Evolutionary conservation across 2,329 filamentous ascomycete species (phyloP), one percentile per base, ranked within the genome.

Genomic region (Gnomoniopsis smithogilvyi): DNA sequence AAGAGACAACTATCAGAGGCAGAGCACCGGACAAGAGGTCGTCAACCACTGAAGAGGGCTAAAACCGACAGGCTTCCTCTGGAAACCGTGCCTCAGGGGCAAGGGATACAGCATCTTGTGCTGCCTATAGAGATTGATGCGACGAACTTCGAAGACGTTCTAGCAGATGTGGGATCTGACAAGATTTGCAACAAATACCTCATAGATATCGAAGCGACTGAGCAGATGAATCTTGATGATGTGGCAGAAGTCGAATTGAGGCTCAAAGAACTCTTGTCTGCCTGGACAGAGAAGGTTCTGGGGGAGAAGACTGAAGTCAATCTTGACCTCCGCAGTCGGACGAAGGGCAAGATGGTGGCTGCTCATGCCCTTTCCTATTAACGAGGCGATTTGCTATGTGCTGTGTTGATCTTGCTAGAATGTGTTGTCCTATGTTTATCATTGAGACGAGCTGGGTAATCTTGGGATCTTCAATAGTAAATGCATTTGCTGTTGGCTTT

Each of bases 31-130:
- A 36, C 49, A 38, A 38, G 49, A 33, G 57, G 58, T 17, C 53
- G 55, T 7, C 66, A 60, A 51, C 64, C 60, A 38, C 58, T 55
- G 21, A 63, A 61, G 46, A 62, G 67, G 15, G 51, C 62, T 12
- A 66, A 59, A 48, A 68, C 64, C 10, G 63, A 67, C 30, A 59
- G 57, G 21, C 55, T 69, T 26, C 68, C 69, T 19, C 63, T 68
- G 7, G 68, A 69, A 50, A 64, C 53, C 2, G 64, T 63, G 7
- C 62, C 66, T 3, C 41, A 50, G 1, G 51, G 45, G 2, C 56
- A 49, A 10, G 51, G 62, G 34, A 64, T 64, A 6, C 53, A 59
- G 12, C 38, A 51, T 12, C 54, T 69, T 24, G 43, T 59, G 45
- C 49, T 67, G 41, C 59, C 48, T 8, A 11, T 67, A 36, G 22